These are phyloP conservation scores for Lyophyllum semitale DNA, from an alignment of 768 basidiomycete genomes.

Conservation along the genomic window DNA sequence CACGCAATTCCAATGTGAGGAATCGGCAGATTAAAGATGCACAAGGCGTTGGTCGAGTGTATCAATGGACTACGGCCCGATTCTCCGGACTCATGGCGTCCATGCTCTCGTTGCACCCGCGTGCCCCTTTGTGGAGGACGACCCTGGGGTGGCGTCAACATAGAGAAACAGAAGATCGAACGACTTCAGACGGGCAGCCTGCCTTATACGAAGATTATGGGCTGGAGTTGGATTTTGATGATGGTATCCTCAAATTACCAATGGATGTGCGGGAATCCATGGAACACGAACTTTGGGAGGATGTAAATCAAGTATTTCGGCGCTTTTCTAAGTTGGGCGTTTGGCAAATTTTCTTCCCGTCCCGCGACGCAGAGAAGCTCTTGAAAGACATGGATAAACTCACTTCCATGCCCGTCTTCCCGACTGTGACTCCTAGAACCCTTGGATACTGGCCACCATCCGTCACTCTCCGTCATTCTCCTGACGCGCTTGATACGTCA, in stretches of 20 bases:
- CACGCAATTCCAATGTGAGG: background rate
- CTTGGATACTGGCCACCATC: background rate
- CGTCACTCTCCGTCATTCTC: background rate
- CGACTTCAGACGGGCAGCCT: too few relatives aligned
- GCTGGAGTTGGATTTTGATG: background rate
- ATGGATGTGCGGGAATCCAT: background rate
- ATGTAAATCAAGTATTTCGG: background rate
- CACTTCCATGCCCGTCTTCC: background rate
- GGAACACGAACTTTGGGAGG: background rate
- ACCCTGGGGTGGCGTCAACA: background rate
- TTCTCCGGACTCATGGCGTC: background rate
- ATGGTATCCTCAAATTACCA: background rate
- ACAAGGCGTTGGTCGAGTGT: background rate
- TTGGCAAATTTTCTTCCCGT: slow-evolving; percentile 7
- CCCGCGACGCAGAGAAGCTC: background rate
- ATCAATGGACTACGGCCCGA: background rate
- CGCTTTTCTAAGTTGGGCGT: background rate
- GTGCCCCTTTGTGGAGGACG: background rate
- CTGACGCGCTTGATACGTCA: background rate
- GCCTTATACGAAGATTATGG: slow-evolving; percentile 6
- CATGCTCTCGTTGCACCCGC: background rate
- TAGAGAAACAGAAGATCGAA: background rate
- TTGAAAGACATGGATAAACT: background rate
- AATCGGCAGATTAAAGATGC: background rate
- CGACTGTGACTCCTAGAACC: background rate